Percentiles rank a stretch among this genome's conserved stretches.
These are phyloP conservation scores for Xanthoconium stramineum DNA, from an alignment of 768 basidiomycete species.

Conservation along the genomic window DNA sequence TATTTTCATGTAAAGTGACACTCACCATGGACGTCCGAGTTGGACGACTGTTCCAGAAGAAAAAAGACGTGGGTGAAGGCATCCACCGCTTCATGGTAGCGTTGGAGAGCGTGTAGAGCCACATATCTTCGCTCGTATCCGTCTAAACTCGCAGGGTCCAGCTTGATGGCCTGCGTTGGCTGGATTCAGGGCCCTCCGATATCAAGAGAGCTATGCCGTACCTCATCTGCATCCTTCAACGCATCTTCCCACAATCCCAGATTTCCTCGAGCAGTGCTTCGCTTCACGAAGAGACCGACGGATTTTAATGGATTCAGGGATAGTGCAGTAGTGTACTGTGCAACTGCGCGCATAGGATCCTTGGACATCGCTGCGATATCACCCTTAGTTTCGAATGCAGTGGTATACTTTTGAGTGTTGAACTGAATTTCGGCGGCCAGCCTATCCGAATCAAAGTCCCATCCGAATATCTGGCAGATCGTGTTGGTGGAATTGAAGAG, in stretches of 20 bases:
- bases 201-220: not conserved
- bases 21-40: not conserved
- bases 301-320: not conserved
- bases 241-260: conserved; percentile 5
- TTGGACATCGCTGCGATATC: not conserved
- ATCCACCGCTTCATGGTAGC: not conserved
- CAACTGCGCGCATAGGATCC: not conserved
- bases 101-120: not conserved
- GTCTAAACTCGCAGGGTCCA: not conserved
- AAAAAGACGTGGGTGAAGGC: not conserved
- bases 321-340: not conserved
- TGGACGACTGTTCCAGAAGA: not conserved
- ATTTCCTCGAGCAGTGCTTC: not conserved
- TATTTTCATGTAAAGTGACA: not conserved
- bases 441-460: no score
- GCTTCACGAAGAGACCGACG: conserved; percentile 2
- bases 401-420: not conserved
- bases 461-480: no score
- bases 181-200: not conserved
- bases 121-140: conserved; percentile 4
- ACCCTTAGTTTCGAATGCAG: not conserved
- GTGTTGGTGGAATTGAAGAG: no score
- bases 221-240: conserved; percentile 13
- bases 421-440: no score
- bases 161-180: not conserved